A percentile compares a stretch with the other conserved stretches of the same genome.
These are phyloP conservation scores for Brasilioporus rufonigricans DNA, from an alignment of 768 basidiomycete species.

Conservation along the genomic window DNA sequence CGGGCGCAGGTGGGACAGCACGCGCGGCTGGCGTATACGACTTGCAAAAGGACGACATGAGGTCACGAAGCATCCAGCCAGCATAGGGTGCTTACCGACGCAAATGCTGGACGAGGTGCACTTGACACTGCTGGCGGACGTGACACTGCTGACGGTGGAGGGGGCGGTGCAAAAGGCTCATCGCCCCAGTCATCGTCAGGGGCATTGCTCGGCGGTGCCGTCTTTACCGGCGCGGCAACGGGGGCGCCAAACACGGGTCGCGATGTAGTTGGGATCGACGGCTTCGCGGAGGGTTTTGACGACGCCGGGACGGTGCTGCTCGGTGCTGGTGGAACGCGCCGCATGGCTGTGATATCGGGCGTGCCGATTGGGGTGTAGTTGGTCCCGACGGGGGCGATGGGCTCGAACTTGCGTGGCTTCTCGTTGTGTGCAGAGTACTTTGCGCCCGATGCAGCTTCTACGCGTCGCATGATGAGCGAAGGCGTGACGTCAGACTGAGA, in stretches of 20 bases:
- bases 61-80: neutral
- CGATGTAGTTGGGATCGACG: conserved; percentile 41
- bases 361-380: conserved; percentile 74
- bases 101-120: conserved; percentile 38
- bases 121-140: conserved; percentile 49
- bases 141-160: conserved; percentile 43
- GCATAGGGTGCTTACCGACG: conserved; percentile 33
- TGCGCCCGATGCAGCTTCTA: conserved; percentile 88
- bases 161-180: conserved; percentile 42
- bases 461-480: conserved; percentile 74
- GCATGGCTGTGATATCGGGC: conserved; percentile 63
- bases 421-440: conserved; percentile 87
- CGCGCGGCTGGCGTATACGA: conserved; percentile 26
- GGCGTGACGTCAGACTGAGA: conserved; percentile 77
- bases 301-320: neutral
- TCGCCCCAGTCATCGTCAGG: conserved; percentile 63
- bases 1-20: conserved; percentile 31
- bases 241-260: conserved; percentile 50
- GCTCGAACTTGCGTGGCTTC: conserved; percentile 65
- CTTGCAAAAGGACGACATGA: conserved; percentile 8
- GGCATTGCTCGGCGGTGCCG: conserved; percentile 38
- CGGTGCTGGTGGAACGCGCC: conserved; percentile 41
- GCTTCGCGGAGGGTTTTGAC: conserved; percentile 11
- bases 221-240: conserved; percentile 40
- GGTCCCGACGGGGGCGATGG: conserved; percentile 80